Base-by-base conservation (phyloP, 805 yeast genomes). In the Tetrapisispora phaffii region DNA sequence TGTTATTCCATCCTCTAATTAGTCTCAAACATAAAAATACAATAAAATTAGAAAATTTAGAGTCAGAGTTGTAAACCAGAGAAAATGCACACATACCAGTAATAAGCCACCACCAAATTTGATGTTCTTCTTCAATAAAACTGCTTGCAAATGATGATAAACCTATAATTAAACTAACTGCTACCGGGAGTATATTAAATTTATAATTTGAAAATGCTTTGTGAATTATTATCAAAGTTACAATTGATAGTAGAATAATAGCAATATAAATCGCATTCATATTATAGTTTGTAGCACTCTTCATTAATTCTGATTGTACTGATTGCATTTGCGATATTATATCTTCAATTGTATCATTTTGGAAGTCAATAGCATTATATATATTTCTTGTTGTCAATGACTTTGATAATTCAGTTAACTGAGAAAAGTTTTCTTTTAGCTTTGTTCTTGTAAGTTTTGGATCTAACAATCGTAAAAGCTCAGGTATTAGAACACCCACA, bases 81-180 rank as follows among this genome's bases (percentile, higher is more conserved):
- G 53, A 50, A 1, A 47, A 13, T 7, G 50, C 29, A 15, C 59
- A 39, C 17, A 48, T 50, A 0, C 73, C 71, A 0, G 76, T 68
- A 0, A 75, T 59, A 20, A 75, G 66, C 80, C 86, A 84, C 85
- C 95, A 93, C 98, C 98, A 93, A 16, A 89, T 62, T 58, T 89
- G 96, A 58, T 93, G 95, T 58, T 93, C 98, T 61, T 93, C 98
- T 57, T 93, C 98, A 16, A 93, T 83, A 46, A 89, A 70, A 23
- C 96, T 89, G 48, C 94, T 86, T 10, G 89, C 96, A 66, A 89
- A 86, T 51, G 82, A 72, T 0, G 85, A 72, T 0, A 70, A 32
- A 2, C 81, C 74, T 44, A 80, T 72, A 0, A 69, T 39, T 34
- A 72, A 36, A 17, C 67, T 53, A 57, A 57, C 45, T 45, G 42